Evolutionary conservation across 1,139 yeast species (phyloP), one percentile per base, ranked within the genome.

Genomic region (Diutina mesorugosa): DNA sequence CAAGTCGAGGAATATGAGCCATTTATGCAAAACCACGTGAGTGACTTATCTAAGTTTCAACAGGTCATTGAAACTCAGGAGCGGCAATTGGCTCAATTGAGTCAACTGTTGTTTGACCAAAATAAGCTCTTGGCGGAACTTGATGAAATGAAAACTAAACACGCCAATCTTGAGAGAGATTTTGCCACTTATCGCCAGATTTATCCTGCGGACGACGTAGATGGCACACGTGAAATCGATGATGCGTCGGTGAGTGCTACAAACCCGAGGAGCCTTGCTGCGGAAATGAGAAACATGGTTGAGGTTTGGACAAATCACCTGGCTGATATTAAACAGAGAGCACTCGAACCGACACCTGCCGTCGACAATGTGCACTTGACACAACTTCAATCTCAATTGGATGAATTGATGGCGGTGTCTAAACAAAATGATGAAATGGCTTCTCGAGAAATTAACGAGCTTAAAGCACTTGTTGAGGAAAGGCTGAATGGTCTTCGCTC

Each of bases 21-120:
- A 3, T 72, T 83, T 56, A 77, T 85, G 72, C 73, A 79, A 57
- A 73, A 79, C 54, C 84, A 83, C 62, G 72, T 85, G 58, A 70
- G 79, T 3, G 81, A 82, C 58, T 70, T 84, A 53, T 71, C 77
- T 8, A 74, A 74, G 41, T 69, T 86, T 65, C 86, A 84, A 64
- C 71, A 73, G 50, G 66, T 86, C 30, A 76, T 86, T 50, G 75
- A 79, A 61, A 68, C 70, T 6, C 90, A 85, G 68, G 80, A 79
- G 59, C 72, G 68, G 7, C 72, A 74, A 60, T 75, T 84, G 48
- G 67, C 67, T 4, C 64, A 66, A 7, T 72, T 81, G 60, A 67
- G 75, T n/a, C 61, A 64, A 3, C 76, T n/a, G 16, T 12, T 32
- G 28, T 18, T 32, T 9, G 53, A 30, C 28, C 53, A 50, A 12